phyloP scores from a whole-genome alignment of 495 filamentous ascomycete genomes.

The Friedmanniomyces simplex region DNA sequence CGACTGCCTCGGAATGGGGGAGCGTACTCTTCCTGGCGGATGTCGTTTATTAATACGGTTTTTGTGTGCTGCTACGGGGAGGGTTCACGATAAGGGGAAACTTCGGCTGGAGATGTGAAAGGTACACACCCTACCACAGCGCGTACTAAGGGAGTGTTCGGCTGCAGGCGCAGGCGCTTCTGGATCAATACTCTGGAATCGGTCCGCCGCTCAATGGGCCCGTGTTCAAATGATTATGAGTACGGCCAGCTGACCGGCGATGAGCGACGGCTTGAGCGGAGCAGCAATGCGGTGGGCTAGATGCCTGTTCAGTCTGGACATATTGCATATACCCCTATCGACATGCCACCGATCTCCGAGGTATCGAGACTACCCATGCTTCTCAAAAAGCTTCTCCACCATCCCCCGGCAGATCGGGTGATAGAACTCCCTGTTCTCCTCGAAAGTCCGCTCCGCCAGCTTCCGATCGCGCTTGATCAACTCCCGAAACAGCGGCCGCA shows the following conservation, averaged over 20 bases:
- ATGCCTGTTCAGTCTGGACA: no score
- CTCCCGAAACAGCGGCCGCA: constrained; percentile 64
- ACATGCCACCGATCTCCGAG: background rate
- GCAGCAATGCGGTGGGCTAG: background rate
- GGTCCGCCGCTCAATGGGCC: no score
- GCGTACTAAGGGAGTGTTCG: no score
- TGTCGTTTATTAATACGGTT: background rate
- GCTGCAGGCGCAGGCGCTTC: no score
- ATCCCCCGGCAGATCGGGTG: constrained; percentile 82
- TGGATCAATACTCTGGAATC: no score
- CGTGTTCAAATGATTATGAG: no score
- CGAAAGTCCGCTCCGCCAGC: constrained; percentile 70
- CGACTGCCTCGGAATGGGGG: background rate
- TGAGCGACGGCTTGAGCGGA: no score
- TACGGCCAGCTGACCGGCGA: no score
- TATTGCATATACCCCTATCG: no score
- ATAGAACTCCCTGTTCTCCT: constrained; percentile 82
- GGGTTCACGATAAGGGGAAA: background rate
- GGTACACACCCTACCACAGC: no score
- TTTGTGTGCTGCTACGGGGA: background rate
- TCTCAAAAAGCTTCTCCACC: constrained; percentile 61
- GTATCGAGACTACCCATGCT: background rate
- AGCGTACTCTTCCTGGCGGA: background rate
- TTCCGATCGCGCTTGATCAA: constrained; percentile 61
- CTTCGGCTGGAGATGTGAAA: no score